Evolutionary conservation across 164 flowering plant species (phyloP).

Genomic region (Magnolia changhungtana): DNA sequence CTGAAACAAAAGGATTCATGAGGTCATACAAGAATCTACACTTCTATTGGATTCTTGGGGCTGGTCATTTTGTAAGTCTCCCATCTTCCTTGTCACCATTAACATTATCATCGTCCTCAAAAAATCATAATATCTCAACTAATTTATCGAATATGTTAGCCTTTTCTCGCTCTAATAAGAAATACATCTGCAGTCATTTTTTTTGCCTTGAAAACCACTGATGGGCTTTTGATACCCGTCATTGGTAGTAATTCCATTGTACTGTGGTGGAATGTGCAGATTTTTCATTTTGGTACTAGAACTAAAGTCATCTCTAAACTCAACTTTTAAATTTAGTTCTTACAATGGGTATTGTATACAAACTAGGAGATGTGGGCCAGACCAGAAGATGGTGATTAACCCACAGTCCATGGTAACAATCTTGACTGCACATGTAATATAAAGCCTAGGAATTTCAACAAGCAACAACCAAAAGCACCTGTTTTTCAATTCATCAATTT

Average conservation of each 20-base stretch:
- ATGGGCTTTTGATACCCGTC: neutral
- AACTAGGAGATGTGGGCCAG: no score
- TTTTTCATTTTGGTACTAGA: neutral
- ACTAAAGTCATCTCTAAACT: neutral
- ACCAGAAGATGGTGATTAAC: no score
- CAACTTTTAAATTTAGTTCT: no score
- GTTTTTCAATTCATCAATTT: neutral
- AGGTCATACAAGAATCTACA: conserved; percentile 30
- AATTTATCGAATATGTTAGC: neutral
- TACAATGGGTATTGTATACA: no score
- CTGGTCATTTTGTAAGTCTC: conserved; percentile 36
- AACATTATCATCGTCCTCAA: neutral
- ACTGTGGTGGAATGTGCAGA: neutral
- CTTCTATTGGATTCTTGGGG: conserved; percentile 35
- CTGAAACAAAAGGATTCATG: conserved; percentile 23
- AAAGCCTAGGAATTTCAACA: neutral
- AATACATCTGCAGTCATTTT: neutral
- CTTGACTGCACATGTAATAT: neutral
- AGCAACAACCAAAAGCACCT: neutral
- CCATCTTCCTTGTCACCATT: neutral
- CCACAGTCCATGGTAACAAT: no score
- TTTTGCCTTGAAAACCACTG: neutral
- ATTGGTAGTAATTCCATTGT: no score
- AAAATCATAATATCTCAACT: neutral
- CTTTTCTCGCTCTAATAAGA: neutral